Base-by-base conservation (phyloP, 202 grass and related monocot genomes). In the Elaeis oleifera region DNA sequence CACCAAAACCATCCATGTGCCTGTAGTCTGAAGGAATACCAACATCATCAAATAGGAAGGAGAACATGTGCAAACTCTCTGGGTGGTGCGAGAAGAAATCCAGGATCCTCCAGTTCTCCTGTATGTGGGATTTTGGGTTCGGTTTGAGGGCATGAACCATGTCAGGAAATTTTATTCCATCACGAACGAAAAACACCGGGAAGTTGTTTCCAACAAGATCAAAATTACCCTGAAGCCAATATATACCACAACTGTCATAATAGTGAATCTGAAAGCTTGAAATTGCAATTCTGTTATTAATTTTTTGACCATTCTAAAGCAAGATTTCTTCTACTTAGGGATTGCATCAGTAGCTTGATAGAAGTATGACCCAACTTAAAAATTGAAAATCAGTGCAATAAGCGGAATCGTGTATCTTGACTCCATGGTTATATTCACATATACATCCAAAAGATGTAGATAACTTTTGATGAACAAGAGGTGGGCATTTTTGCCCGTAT, bases 121-220 rank as follows among this genome's bases (percentile, higher is more conserved):
- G 85, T 29, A 95, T 70, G 55, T 89, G 87, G 62, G 81, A 85
- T 79, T 95, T 95, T 16, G 89, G 89, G 22, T 81, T 95, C 32
- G 89, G 79, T 72, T 95, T 95, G 70, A 95, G 84, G 55, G 89
- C 85, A 80, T 95, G 89, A 44, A 95, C 89, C 89, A 95, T 95
- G 54, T 95, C 85, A 80, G 89, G 85, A 69, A 95, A 89, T 60
- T 95, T 95, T 82, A 95, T 95, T 51, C 89, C 89, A 78, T 95
- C 85, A 25, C 85, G 85, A 65, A 95, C 76, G 31, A 95, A 95
- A 53, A 95, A 95, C 56, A 95, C 84, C 9, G 82, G 89, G 85
- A 89, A 89, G 50, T 95, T 95, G 65, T 95, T 95, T 49, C 89
- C 89, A 21, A 89, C 89, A 77, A 95, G 76, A 78, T 89, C 89